Base-by-base conservation (phyloP, 805 yeast species). In the Yamadazyma laniorum region DNA sequence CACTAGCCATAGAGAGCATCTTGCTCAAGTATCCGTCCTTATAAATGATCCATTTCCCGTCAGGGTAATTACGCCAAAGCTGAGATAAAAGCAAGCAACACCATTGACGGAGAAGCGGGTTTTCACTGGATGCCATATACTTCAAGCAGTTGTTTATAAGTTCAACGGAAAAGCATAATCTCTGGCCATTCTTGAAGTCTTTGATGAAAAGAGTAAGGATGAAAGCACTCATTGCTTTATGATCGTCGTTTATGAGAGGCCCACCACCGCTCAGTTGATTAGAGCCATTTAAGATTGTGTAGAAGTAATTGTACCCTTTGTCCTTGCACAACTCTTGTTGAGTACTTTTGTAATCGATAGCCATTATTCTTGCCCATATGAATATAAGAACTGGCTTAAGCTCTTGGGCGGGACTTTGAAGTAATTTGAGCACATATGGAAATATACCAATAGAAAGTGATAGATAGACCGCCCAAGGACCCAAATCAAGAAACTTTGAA, bases 331-430 rank as follows among this genome's bases (percentile, higher is more conserved):
- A 72, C 54, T 93, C 99, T 45, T 83, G 89, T 58, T 93, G 99
- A 3, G 96, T 87, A 52, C 85, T 83, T 47, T 79, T 76, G 57
- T 85, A 83, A 60, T 91, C 98, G 17, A 93, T 95, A 3, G 97
- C 90, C 93, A 93, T 88, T 16, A 93, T 88, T 48, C 98, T 73
- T 0, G 98, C 96, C 99, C 99, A 93, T 38, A 93, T 93, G 53
- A 91, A 93, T 1, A 93, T 93, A 40, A 93, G 64, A 3, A 91
- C 95, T 0, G 98, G 98, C 52, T 89, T 89, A 42, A 93, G 69
- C 53, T 93, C 98, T 18, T 87, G 95, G 0, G 98, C 96, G 0
- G 98, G 98, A 43, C 95, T 82, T 56, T 91, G 98, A 23, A 93
- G 65, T 16, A 93, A 71, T 51, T 90, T 88, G 38, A 91, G 67